Conservation (phyloP, 345 rosid species). For the Linum lewisii region DNA sequence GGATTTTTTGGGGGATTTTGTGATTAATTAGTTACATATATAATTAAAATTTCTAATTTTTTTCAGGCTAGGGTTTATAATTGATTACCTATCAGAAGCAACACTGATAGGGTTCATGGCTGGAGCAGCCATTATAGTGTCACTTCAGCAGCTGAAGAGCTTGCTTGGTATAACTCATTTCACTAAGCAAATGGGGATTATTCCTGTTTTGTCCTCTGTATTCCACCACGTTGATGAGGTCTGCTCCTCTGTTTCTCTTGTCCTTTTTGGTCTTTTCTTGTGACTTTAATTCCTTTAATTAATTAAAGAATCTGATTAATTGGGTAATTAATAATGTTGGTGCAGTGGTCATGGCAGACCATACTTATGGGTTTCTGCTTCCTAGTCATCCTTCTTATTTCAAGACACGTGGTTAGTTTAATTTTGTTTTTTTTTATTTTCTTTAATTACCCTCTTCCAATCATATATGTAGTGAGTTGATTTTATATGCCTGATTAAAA, state of each 20-base stretch:
- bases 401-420: conserved; percentile 72
- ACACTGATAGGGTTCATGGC: conserved; percentile 93
- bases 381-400: conserved; percentile 51
- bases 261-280: background rate
- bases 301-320: too few species aligned
- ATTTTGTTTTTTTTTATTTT: background rate
- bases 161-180: conserved; percentile 90
- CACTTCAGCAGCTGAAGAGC: conserved; percentile 86
- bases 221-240: conserved; percentile 75
- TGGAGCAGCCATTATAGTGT: conserved; percentile 89
- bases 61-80: conserved; percentile 75
- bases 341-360: conserved; percentile 99
- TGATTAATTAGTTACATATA: background rate
- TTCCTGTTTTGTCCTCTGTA: conserved; percentile 77
- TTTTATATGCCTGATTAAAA: too few species aligned
- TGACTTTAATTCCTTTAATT: background rate
- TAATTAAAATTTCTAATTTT: background rate
- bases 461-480: too few species aligned
- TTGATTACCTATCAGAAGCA: conserved; percentile 86
- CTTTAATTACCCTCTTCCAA: background rate
- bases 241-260: background rate
- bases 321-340: too few species aligned
- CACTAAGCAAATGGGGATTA: conserved; percentile 68
- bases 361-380: conserved; percentile 78
- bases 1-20: too few species aligned